Evolutionary conservation across 768 basidiomycete species (phyloP).

Genomic region (Suillus americanus): DNA sequence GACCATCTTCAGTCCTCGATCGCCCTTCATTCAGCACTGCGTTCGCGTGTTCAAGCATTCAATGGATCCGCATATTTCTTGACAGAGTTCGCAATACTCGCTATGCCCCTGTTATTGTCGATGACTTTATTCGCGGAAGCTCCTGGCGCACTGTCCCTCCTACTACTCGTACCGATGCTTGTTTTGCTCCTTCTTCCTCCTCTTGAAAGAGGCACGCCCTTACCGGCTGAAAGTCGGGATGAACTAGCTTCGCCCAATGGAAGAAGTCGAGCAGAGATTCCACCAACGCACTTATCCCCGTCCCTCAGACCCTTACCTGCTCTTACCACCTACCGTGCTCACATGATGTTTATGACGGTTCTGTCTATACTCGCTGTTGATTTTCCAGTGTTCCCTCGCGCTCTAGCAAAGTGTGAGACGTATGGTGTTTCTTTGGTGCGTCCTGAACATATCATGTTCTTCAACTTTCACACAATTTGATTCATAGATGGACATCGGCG

Average conservation of each 20-base stretch:
- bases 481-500: constrained; percentile 92
- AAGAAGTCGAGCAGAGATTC: neutral
- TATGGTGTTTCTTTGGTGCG: constrained; percentile 91
- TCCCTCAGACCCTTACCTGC: constrained; percentile 59
- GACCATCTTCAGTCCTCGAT: constrained; percentile 60
- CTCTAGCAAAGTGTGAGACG: constrained; percentile 89
- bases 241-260: neutral
- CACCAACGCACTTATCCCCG: neutral
- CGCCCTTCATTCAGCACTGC: constrained; percentile 61
- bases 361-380: constrained; percentile 95
- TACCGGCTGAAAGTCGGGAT: constrained; percentile 42
- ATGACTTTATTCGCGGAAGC: constrained; percentile 72
- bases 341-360: constrained; percentile 93
- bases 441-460: constrained; percentile 10
- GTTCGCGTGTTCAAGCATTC: constrained; percentile 46
- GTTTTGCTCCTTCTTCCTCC: constrained; percentile 46
- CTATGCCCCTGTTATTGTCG: constrained; percentile 76
- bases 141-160: constrained; percentile 50
- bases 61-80: constrained; percentile 37
- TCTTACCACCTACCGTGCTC: constrained; percentile 84
- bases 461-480: neutral
- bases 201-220: constrained; percentile 43
- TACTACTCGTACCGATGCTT: constrained; percentile 46
- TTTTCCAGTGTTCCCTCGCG: constrained; percentile 88
- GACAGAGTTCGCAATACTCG: constrained; percentile 63